Base-by-base conservation (phyloP, 495 filamentous ascomycete species). In the Aspergillus coremiiformis region DNA sequence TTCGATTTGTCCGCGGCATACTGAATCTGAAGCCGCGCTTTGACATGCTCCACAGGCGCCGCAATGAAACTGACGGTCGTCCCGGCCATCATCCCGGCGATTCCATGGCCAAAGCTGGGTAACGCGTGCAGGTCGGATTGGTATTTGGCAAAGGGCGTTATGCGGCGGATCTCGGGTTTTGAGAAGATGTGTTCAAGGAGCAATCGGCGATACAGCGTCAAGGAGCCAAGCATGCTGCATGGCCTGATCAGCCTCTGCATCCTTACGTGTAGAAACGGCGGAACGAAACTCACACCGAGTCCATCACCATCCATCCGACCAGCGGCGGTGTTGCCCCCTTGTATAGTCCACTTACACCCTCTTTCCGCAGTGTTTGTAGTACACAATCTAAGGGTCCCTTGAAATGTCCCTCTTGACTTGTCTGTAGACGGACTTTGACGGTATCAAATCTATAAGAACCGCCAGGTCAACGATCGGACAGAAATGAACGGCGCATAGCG, bases 231-330 rank as follows among this genome's bases (percentile, higher is more conserved):
- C 93, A 96, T 95, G 39, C 79, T 84, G 48, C 8, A 44, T 20
- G 17, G 17, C 3, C 14, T 42, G 35, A 15, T 35, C 33, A 4
- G 49, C 15, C 12, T 7, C 47, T 21, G 11, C 9, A 0, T 7
- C 22, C 17, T 35, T 12, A 35, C n/a, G 4, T 35, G 10, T 4
- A 3, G 14, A 0, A 3, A n/a, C 2, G 12, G 32, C 8, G 11
- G 12, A 12, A 35, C 1, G 12, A 35, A 17, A 67, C 70, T 59
- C 62, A 83, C 80, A 96, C 71, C 52, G 81, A 86, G 68, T 97
- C 92, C 92, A 97, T 96, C 65, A 92, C 85, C 89, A 96, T 95
- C 92, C 92, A 98, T 53, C 93, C 93, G 51, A 95, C 80, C 46
- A 96, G 70, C 37, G 90, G 92, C 32, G 92, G 92, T 4, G 86